A percentile compares a stretch with the other conserved stretches of the same genome.
phyloP scores from a whole-genome alignment of 345 rosid species.

The Murraya paniculata region DNA sequence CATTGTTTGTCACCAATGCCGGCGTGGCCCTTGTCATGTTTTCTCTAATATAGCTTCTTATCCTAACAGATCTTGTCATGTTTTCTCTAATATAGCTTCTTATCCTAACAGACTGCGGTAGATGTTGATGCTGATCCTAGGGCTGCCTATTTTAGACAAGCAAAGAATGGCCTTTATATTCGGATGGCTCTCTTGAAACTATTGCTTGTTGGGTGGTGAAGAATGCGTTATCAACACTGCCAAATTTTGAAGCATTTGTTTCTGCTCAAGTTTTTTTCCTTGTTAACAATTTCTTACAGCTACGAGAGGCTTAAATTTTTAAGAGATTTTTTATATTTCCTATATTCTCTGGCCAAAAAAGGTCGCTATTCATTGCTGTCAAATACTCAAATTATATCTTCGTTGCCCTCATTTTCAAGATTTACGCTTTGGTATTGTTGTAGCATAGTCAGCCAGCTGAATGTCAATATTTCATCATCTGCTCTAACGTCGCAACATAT shows the following conservation, averaged over 20 bases:
- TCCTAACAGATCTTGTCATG: conserved; percentile 35
- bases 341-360: no score
- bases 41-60: neutral
- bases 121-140: conserved; percentile 86
- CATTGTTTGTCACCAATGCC: neutral
- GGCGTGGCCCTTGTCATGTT: neutral
- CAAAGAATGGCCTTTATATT: conserved; percentile 91
- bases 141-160: conserved; percentile 98
- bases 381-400: no score
- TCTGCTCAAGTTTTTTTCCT: neutral
- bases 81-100: neutral
- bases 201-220: conserved; percentile 56
- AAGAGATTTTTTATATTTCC: no score
- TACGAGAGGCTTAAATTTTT: no score
- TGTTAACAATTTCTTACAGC: neutral
- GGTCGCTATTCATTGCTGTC: no score
- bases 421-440: no score
- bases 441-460: no score
- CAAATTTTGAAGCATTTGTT: neutral
- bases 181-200: conserved; percentile 90
- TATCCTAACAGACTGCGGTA: conserved; percentile 53
- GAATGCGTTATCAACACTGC: neutral
- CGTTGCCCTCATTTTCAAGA: no score
- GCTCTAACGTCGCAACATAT: no score
- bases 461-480: no score